phyloP scores from a whole-genome alignment of 1,139 yeast genomes.

The Saccharomyces hybrid region DNA sequence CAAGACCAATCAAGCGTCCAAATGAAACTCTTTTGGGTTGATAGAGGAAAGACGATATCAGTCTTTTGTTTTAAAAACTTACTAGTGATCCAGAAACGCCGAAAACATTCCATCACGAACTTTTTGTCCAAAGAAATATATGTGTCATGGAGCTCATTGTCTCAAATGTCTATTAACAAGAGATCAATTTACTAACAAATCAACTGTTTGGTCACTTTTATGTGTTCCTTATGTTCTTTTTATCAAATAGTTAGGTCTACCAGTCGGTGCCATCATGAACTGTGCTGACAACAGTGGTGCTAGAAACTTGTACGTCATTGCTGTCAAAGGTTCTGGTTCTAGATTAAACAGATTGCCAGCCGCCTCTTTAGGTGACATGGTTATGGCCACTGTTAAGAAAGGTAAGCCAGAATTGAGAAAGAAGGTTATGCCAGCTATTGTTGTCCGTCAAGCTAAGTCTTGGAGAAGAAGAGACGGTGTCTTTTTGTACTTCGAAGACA shows the following conservation, averaged over 20 bases:
- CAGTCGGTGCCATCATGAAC: conserved; percentile 99
- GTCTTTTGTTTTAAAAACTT: not conserved
- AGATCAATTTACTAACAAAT: conserved; percentile 18
- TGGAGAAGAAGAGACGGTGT: conserved; percentile 99
- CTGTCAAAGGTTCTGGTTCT: conserved; percentile 99
- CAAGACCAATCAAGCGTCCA: too few relatives aligned
- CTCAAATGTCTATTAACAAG: not conserved
- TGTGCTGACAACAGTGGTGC: conserved; percentile 99
- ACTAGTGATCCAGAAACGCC: not conserved
- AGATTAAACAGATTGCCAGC: conserved; percentile 99
- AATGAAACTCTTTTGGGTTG: too few relatives aligned
- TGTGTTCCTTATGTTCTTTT: conserved; percentile 3
- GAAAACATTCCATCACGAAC: not conserved
- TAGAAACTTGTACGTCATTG: conserved; percentile 96
- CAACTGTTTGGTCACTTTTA: not conserved
- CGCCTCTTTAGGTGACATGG: conserved; percentile 99
- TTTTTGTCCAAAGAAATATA: not conserved
- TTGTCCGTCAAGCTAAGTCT: conserved; percentile 98
- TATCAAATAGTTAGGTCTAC: conserved; percentile 78
- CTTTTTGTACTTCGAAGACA: conserved; percentile 99
- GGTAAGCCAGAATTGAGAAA: conserved; percentile 99
- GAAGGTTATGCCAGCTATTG: conserved; percentile 99
- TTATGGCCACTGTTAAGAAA: conserved; percentile 99
- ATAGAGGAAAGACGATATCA: not conserved
- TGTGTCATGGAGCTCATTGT: not conserved